Conservation (phyloP, 2,329 filamentous ascomycete genomes). For the Zymoseptoria brevis region DNA sequence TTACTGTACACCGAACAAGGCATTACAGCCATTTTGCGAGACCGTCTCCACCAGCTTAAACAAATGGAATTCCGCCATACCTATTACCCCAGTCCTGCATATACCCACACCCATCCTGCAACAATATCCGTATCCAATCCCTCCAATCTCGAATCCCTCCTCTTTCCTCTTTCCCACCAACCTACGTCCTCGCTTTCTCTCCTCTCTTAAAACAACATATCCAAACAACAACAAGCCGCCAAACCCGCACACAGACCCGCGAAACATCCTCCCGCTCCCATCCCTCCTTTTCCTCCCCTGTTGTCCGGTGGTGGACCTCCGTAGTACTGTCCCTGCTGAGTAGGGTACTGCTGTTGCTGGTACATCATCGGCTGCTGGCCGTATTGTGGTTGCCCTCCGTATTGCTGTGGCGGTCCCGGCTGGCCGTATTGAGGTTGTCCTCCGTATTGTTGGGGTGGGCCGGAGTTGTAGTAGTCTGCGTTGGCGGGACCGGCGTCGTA, state of each 20-base stretch:
- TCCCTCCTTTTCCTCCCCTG: background rate
- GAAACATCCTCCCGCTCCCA: background rate
- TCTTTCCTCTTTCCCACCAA: too few species aligned
- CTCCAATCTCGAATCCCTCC: too few species aligned
- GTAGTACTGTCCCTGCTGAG: background rate
- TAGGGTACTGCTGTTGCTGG: background rate
- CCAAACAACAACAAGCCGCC: background rate
- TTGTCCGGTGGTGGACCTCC: background rate
- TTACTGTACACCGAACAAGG: too few species aligned
- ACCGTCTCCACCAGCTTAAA: too few species aligned
- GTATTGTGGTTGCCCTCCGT: slow-evolving; percentile 5
- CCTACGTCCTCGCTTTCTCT: too few species aligned
- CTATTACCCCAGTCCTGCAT: too few species aligned
- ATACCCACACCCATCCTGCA: too few species aligned
- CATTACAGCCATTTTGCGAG: too few species aligned
- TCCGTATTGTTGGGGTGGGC: background rate
- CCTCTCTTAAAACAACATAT: background rate
- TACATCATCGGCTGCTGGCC: background rate
- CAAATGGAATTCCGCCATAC: too few species aligned
- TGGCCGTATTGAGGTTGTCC: slow-evolving; percentile 8
- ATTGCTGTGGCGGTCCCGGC: slow-evolving; percentile 4
- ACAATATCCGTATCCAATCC: too few species aligned
- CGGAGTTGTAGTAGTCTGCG: background rate
- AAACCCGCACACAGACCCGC: background rate
- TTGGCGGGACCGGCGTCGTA: slow-evolving; percentile 16